Base-by-base conservation (phyloP, 2,329 filamentous ascomycete species). In the Hymenoscyphus occultus region DNA sequence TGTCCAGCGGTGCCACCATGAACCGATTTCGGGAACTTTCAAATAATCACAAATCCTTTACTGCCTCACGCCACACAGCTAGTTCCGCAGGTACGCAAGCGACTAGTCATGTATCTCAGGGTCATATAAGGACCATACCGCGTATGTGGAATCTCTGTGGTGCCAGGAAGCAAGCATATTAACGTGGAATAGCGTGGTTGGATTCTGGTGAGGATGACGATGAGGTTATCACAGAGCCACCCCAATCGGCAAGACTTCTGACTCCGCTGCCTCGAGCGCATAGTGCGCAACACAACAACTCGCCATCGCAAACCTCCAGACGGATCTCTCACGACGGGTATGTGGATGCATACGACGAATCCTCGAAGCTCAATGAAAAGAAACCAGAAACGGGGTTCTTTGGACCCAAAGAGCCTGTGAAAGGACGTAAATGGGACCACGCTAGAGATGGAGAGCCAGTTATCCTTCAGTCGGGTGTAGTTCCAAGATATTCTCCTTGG, bases 401-500 rank as follows among this genome's bases (percentile, higher is more conserved):
- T 40, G 72, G 71, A 2, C 62, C 69, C 64, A 72, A 68, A 61
- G 73, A 75, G 57, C 75, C 74, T 57, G 74, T 73, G 39, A 73
- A 63, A 56, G 75, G 75, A 2, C 65, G 74, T 45, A 76, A 75
- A 71, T 77, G 75, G 75, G 75, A 77, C 64, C 73, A 76, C 68
- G 70, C 65, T 14, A 71, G 75, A 64, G 72, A 76, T 39, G 68
- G 69, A 1, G 74, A 76, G 19, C 75, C 75, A 35, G 74, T 77
- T 12, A 76, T 77, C 40, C 68, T 75, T 66, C 69, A 70, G 62
- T 70, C 68, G 48, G 68, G 68, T 12, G 51, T 67, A 7, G 42
- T 64, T 16, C 68, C 70, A 13, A 69, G 60, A 32, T 66, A 68
- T 3, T 72, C 73, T 7, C 70, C 66, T 5, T 76, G 75, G 75